Evolutionary conservation across 169 alveolate genomes (phyloP), one percentile per base, ranked within the genome.

Genomic region (Theileria parva): DNA sequence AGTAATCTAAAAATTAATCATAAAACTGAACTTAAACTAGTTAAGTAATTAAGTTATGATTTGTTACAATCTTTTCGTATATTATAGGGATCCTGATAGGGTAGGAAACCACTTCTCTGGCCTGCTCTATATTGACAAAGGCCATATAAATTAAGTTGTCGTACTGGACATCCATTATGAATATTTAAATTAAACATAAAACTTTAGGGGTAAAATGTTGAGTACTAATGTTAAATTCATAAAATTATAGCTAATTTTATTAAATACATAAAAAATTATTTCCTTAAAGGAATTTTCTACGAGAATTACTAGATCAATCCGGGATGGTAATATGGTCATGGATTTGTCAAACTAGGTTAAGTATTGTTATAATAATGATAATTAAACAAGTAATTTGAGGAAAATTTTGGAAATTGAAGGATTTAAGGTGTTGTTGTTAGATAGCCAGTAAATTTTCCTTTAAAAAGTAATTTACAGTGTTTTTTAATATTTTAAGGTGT

Each of bases 101-200:
- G 48, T 63, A 80, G 11, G 53, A 67, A 8, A 71, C 81, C 7
- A 80, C 3, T 0, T 57, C 75, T 1, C 53, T 32, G n/a, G 50
- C 39, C 27, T 50, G 30, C 0, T 6, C 23, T 30, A 73, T 28
- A 19, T 73, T 48, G 9, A 73, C 73, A 66, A 65, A 44, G 11
- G 77, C 70, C 27, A 72, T 57, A 28, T 37, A 80, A 23, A 73
- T 32, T 13, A 80, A 30, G 34, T 80, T 80, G 1, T 68, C 77
- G 13, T 80, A 67, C 55, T 64, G 72, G 8, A 37, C 8, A 4
- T 37, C 48, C 48, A 37, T 37, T 6, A 37, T 37, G 8, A 37
- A 37, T 37, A 37, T 37, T 37, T 37, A 37, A 37, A 37, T 37
- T 8, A 37, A 6, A 37, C 8, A 37, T 37, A 37, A 37, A 6